Evolutionary conservation across 441 rosid species (phyloP), one percentile per base, ranked within the genome.

Genomic region (Rhodomyrtus psidioides): DNA sequence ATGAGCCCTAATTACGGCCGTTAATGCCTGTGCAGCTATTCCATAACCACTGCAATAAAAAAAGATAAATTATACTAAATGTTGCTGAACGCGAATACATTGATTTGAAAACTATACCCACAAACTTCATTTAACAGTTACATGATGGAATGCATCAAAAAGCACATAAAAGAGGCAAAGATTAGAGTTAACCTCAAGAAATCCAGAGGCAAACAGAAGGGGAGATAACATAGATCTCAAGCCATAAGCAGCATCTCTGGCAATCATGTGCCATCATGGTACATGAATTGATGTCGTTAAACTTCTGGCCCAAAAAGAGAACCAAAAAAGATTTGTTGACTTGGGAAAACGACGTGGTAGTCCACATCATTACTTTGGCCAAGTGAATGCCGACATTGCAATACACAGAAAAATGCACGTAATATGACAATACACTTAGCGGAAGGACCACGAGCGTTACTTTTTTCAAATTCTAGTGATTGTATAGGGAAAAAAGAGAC

Each of bases 21-120:
- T 95, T 84, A 96, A 91, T 83, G 99, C 99, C 88, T 91, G 98
- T 79, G 99, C 98, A 89, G 99, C 92, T 88, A 97, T 97, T 85
- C 99, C 99, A 91, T 96, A 97, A 89, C 99, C 99, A 93, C 99
- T 97, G 96, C 92, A 92, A 75, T 65, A 65, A 86, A 86, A 88
- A 65, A 17, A 55, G 83, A 87, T 21, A 21, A 70, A 39, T 24
- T 34, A 54, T 26, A 16, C 34, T 21, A 55, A 51, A 27, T 27
- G 19, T 82, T 53, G n/a, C 49, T 1, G 58, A 70, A 70, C 9
- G 6, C n/a, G 14, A 70, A 70, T 10, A 39, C 5, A 39, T 21
- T 21, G n/a, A 39, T 19, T 34, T 39, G n/a, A 70, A 70, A 39
- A 70, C 34, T 39, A 34, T 34, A 70, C 51, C 49, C 49, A 42